A percentile compares a stretch with the other conserved stretches of the same genome.
Conservation (phyloP, 2,329 filamentous ascomycete genomes). For the Boeremia exigua region DNA sequence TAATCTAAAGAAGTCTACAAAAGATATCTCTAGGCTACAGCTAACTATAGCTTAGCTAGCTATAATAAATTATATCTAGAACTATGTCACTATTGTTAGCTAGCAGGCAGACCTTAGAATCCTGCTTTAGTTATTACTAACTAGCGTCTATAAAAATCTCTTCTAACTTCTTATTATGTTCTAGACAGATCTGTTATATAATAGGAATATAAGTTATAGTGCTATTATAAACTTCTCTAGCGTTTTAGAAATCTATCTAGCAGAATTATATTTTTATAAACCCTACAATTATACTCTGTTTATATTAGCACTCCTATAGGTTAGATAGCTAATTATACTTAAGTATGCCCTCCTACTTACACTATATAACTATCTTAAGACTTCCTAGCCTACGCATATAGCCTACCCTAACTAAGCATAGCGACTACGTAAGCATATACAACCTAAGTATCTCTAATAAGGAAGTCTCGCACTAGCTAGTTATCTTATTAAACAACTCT, state of each 20-base stretch:
- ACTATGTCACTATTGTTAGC: constrained; percentile 1
- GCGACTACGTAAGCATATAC: constrained; percentile 6
- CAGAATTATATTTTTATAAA: constrained; percentile 6
- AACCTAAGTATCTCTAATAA: constrained; percentile 10
- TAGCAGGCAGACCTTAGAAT: constrained; percentile 2
- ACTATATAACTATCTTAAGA: constrained; percentile 10
- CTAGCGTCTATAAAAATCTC: constrained; percentile 4
- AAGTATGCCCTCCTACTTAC: constrained; percentile 13
- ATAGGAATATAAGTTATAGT: constrained; percentile 5
- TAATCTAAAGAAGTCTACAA: constrained; percentile 10
- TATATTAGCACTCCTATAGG: constrained; percentile 13
- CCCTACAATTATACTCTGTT: constrained; percentile 12
- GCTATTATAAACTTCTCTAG: constrained; percentile 13
- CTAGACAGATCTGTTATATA: constrained; percentile 10
- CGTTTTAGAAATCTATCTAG: constrained; percentile 10
- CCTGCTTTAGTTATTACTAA: constrained; percentile 1
- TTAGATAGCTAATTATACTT: constrained; percentile 4
- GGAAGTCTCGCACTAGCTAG: constrained; percentile 9
- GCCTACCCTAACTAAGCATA: constrained; percentile 5
- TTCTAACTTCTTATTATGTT: constrained; percentile 19
- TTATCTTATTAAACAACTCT: constrained; percentile 10
- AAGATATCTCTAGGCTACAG: constrained; percentile 7
- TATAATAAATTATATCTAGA: constrained; percentile 17
- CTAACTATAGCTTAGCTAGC: constrained; percentile 12
- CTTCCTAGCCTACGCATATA: constrained; percentile 5